Base-by-base conservation (phyloP, 768 basidiomycete genomes). In the Chalciporus piperatus region DNA sequence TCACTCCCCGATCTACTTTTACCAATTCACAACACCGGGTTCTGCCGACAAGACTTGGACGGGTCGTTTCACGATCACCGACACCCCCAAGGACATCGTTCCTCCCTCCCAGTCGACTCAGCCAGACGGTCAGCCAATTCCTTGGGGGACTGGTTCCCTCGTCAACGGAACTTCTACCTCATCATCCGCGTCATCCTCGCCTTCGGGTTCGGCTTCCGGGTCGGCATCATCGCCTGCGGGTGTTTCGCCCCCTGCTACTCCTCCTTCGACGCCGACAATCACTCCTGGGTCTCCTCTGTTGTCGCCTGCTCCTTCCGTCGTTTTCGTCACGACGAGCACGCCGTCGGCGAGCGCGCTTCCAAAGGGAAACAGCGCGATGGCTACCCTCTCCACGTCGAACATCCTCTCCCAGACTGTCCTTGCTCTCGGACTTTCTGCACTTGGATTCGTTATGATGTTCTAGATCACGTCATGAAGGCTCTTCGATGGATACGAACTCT, bases 1-100 rank as follows among this genome's bases (percentile, higher is more conserved):
- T 17, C 73, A 85, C 66, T 75, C 89, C 2, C 62, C 81, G 33
- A 82, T 91, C 57, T 92, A 90, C 73, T 92, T 91, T 74, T 89
- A 89, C 68, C 87, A 90, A 60, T 91, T 87, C 74, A 73, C 79
- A 14, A 68, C 80, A 1, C 70, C 77, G 0, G 60, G 54, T 6
- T 62, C 79, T 1, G 1, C 68, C 33, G 62, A 61, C 44, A 74
- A 72, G 62, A 57, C 60, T 20, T 92, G 90, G 90, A 87, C 88
- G 2, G 82, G 80, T 14, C 85, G 90, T 20, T 92, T 90, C 75
- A 72, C 84, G 32, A 89, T 92, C 61, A 81, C 84, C 3, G 78
- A 75, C 30, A 41, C 76, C 4, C 58, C 65, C 22, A 82, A 80
- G 12, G 55, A 68, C 8, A 71, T 76, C 46, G 74, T 74, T 3